A percentile compares a stretch with the other conserved stretches of the same genome.
Conservation (phyloP, 768 basidiomycete species). For the Tricholomella constricta region DNA sequence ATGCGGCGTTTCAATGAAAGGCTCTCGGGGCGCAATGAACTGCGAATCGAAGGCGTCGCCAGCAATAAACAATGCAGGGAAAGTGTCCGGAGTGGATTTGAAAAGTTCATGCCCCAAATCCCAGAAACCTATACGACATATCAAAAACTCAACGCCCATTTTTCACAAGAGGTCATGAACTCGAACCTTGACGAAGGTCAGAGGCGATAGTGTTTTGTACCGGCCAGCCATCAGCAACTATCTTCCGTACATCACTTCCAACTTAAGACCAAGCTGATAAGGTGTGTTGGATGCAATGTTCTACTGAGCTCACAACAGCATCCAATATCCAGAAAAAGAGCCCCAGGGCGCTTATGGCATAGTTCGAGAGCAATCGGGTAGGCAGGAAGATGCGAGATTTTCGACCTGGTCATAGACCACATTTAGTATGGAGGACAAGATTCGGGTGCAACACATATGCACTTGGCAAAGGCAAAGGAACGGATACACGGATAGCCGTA, state of each 20-base stretch:
- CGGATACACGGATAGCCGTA: conserved; percentile 35
- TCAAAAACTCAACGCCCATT: not conserved
- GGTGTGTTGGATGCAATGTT: not conserved
- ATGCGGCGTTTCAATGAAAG: conserved; percentile 22
- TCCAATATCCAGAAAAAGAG: conserved; percentile 36
- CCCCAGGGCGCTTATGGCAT: conserved; percentile 13
- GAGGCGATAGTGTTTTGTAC: conserved; percentile 29
- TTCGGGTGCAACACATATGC: not conserved
- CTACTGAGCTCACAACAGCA: conserved; percentile 37
- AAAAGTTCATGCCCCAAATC: conserved; percentile 58
- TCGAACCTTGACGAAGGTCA: conserved; percentile 32
- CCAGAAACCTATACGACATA: conserved; percentile 55
- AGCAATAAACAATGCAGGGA: conserved; percentile 49
- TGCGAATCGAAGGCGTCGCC: conserved; percentile 49
- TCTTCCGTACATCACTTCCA: conserved; percentile 34
- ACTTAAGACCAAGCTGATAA: conserved; percentile 25
- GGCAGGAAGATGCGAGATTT: conserved; percentile 28
- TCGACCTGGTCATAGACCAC: conserved; percentile 17
- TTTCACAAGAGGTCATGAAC: too few species aligned
- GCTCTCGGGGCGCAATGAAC: conserved; percentile 30
- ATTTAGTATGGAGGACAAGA: not conserved
- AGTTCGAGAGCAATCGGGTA: conserved; percentile 29
- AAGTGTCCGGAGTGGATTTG: conserved; percentile 41
- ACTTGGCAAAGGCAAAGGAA: conserved; percentile 31
- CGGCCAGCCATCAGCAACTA: conserved; percentile 35